phyloP scores from a whole-genome alignment of 805 yeast species.

The Tetrapisispora fleetii region DNA sequence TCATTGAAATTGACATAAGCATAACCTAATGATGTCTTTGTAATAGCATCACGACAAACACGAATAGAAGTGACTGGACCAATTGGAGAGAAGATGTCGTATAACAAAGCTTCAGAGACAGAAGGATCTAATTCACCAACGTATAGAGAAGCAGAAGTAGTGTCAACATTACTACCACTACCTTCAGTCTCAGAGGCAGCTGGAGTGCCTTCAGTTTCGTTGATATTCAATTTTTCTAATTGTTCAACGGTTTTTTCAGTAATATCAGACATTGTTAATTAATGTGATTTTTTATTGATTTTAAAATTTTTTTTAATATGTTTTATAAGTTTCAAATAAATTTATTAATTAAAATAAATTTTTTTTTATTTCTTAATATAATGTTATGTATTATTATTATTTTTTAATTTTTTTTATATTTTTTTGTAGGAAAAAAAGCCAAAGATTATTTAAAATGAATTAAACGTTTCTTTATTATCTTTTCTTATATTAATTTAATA shows the following conservation, averaged over 20 bases:
- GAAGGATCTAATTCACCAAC: constrained; percentile 94
- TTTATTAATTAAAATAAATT: too few relatives aligned
- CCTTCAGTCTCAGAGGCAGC: constrained; percentile 12
- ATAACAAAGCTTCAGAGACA: constrained; percentile 88
- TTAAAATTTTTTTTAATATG: background rate
- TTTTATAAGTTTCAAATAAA: background rate
- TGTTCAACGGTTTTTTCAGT: constrained; percentile 31
- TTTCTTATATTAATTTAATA: background rate
- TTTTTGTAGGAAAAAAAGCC: constrained; percentile 1
- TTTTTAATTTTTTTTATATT: background rate
- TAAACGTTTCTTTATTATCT: background rate
- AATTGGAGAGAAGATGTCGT: constrained; percentile 86
- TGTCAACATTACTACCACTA: constrained; percentile 28
- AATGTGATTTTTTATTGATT: background rate
- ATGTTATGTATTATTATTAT: constrained; percentile 1
- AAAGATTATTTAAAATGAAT: constrained; percentile 1
- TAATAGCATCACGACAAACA: constrained; percentile 96
- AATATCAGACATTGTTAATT: constrained; percentile 33
- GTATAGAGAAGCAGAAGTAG: constrained; percentile 75
- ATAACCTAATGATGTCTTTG: constrained; percentile 94
- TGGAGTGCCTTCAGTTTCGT: constrained; percentile 28
- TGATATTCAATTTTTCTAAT: constrained; percentile 27
- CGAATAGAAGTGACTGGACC: constrained; percentile 96
- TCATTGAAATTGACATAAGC: constrained; percentile 96
- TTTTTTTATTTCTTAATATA: constrained; percentile 1